Evolutionary conservation across 805 yeast genomes (phyloP), one percentile per base, ranked within the genome.

Genomic region (Barnettozyma californica): DNA sequence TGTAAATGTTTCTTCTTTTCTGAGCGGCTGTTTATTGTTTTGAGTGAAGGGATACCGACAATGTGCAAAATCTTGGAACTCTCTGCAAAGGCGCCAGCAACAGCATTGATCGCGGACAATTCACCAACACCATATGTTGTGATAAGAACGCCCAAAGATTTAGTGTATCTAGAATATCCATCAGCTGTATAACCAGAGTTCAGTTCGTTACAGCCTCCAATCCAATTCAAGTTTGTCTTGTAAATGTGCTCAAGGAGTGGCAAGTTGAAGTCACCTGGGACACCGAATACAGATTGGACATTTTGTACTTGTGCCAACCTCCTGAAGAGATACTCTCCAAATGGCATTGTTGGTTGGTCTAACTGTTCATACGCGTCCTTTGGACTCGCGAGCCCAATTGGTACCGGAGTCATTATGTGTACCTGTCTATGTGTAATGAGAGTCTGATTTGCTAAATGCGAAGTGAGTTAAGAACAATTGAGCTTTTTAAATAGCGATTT

Each of bases 171-270:
- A 18, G 94, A 80, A 60, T 87, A 91, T 5, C 97, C 97, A 64
- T 91, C 97, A 8, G 92, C 91, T 6, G 94, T 82, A 63, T 91
- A 90, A 9, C 95, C 94, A 4, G 94, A 84, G 61, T 90, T 91
- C 54, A 90, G 74, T 68, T 90, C 97, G 61, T 90, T 90, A 69
- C 96, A 87, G 51, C 81, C 80, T 21, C 96, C 96, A 43, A 87
- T 73, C 87, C 95, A 89, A 46, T 78, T 68, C 56, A 84, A 63
- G 9, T 70, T 71, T 38, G 65, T 71, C 9, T 76, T 67, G 59
- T 86, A 83, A 41, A 85, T 62, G 59, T 83, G 80, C 63, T 87
- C 96, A 57, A 87, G 68, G 21, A 87, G 68, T 6, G 76, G 73
- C 53, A 84, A 66, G 63, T 84, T 84, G 68, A 81, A 85, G 58